Evolutionary conservation across 768 basidiomycete genomes (phyloP).

Genomic region (Daedaleopsis sinensis): DNA sequence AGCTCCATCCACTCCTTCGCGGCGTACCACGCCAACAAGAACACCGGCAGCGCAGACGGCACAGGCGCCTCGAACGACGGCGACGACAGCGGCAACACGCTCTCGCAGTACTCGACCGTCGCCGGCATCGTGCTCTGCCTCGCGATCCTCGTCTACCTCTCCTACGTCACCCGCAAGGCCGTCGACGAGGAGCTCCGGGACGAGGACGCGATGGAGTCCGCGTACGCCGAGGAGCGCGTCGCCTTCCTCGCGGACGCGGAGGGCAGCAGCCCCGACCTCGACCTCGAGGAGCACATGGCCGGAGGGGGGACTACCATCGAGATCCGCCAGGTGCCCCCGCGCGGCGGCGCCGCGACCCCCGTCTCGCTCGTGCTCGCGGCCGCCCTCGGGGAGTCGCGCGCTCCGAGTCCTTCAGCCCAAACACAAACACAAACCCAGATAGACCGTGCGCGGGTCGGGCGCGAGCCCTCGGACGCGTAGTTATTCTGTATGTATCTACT

Average conservation of each 20-base stretch:
- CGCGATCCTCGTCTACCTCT: constrained; percentile 77
- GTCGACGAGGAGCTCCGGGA: constrained; percentile 59
- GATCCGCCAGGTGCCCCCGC: constrained; percentile 15
- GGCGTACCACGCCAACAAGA: constrained; percentile 51
- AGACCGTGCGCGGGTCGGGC: no score
- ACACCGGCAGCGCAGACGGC: no score
- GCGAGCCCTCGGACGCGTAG: constrained; percentile 8
- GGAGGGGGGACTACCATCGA: constrained; percentile 20
- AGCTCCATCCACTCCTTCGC: constrained; percentile 85
- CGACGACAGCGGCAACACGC: constrained; percentile 51
- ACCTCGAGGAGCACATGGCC: constrained; percentile 25
- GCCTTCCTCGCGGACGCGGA: constrained; percentile 50
- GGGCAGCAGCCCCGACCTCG: constrained; percentile 18
- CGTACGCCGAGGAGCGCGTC: constrained; percentile 51
- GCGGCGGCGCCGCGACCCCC: constrained; percentile 4
- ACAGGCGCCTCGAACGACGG: constrained; percentile 20
- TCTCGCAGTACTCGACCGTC: constrained; percentile 66
- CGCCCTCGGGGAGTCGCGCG: background rate
- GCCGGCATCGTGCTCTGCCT: constrained; percentile 72
- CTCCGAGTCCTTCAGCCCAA: background rate
- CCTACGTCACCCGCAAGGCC: constrained; percentile 72
- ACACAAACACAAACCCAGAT: no score
- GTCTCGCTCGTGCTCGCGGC: background rate
- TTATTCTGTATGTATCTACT: constrained; percentile 1
- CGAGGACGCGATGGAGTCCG: constrained; percentile 37